phyloP scores from a whole-genome alignment of 2,329 filamentous ascomycete genomes.

The Neofusicoccum umdonicola region DNA sequence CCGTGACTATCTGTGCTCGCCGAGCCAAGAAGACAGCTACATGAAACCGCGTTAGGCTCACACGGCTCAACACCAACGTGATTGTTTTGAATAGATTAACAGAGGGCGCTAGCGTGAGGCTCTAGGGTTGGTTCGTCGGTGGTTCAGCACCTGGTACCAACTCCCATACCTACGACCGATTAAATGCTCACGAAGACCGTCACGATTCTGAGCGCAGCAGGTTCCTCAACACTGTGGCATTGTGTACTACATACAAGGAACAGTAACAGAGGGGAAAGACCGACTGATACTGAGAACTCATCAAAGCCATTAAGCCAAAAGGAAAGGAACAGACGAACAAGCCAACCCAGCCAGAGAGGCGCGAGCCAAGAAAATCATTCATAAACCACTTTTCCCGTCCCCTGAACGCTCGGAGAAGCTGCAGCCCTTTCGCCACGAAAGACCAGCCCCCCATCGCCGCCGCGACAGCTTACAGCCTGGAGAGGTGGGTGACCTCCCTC shows the following conservation, averaged over 20 bases:
- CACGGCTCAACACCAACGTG: no score
- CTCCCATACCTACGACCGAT: no score
- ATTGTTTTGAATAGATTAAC: no score
- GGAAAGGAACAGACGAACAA: not conserved
- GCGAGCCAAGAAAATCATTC: not conserved
- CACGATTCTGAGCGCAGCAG: no score
- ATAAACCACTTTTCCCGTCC: not conserved
- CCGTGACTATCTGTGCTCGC: no score
- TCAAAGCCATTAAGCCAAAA: not conserved
- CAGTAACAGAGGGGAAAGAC: conserved; percentile 13
- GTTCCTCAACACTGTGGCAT: not conserved
- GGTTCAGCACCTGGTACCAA: no score
- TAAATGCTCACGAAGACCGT: no score
- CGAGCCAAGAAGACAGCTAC: no score
- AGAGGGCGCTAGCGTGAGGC: no score
- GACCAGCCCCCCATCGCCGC: not conserved
- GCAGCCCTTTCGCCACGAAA: not conserved
- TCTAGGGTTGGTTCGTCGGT: no score
- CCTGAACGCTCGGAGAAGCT: not conserved
- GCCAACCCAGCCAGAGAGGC: not conserved
- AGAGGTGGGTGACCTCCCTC: conserved; percentile 42
- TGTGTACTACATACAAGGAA: not conserved
- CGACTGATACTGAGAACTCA: not conserved
- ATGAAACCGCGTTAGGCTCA: no score
- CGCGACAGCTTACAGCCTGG: conserved; percentile 36